A percentile compares a stretch with the other conserved stretches of the same genome.
Evolutionary conservation across 441 rosid species (phyloP).

Genomic region (Syzygium syzygioides): DNA sequence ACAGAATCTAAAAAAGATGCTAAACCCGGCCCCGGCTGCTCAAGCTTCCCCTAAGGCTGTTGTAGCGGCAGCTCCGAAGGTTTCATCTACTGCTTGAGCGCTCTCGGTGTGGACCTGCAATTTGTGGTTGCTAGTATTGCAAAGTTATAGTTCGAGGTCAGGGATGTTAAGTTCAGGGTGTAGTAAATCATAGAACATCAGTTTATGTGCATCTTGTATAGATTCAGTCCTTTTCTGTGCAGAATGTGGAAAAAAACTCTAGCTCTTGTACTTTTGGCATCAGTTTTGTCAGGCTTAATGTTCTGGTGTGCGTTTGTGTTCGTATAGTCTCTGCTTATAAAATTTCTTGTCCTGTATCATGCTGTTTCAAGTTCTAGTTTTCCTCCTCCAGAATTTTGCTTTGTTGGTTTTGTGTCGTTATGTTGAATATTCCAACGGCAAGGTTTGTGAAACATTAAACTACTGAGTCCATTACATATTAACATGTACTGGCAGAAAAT

Average conservation of each 20-base stretch:
- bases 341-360: neutral
- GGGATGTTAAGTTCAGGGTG: neutral
- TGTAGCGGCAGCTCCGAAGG: neutral
- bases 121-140: neutral
- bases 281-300: neutral
- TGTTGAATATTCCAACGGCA: neutral
- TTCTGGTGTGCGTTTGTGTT: neutral
- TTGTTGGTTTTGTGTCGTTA: neutral
- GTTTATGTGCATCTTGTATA: neutral
- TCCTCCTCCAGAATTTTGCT: neutral
- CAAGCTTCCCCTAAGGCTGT: slow-evolving; percentile 10
- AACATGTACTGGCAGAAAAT: neutral
- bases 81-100: slow-evolving; percentile 20
- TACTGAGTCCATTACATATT: neutral
- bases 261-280: neutral
- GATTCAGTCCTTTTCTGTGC: neutral
- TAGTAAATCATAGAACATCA: neutral
- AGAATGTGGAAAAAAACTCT: neutral
- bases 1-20: slow-evolving; percentile 26
- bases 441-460: neutral
- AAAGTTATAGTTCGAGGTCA: slow-evolving; percentile 1
- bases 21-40: slow-evolving; percentile 2
- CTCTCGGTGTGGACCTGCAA: neutral
- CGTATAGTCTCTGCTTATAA: neutral
- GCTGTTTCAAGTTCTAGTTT: neutral